Evolutionary conservation across 768 basidiomycete genomes (phyloP), one percentile per base, ranked within the genome.

Genomic region (Sarcodon sp.): DNA sequence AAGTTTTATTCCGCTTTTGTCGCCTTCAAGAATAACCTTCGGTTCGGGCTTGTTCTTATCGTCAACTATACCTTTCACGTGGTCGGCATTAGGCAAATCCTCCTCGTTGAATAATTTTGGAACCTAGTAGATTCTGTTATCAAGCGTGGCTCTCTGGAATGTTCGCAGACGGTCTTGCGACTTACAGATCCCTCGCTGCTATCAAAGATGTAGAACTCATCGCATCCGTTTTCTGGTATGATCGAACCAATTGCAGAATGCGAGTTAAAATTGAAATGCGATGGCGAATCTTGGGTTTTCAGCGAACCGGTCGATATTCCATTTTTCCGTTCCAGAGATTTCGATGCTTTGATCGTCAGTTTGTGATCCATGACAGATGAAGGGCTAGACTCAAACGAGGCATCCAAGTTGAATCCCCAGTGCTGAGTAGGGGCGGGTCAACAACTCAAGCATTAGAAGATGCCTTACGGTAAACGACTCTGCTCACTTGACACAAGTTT

Each of bases 351-450:
- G 53, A 74, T 66, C 13, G 57, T 60, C 9, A 74, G 51, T 44
- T 58, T 55, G 53, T 74, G 82, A 35, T 74, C 66, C 55, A 75
- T 70, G 36, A 87, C 70, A 12, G 65, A 59, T 33, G 73, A 70
- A 3, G 62, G 55, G 6, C 64, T 68, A 6, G 63, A 58, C 36
- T 66, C 57, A 37, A 81, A 64, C 55, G 82, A 85, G 1, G 80
- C 83, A 33, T 84, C 80, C 9, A 87, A 72, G 57, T 87, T 87
- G 67, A 86, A 87, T 31, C 84, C 85, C 83, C 83, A 87, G 60
- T 87, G 84, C 82, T 87, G 50, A 44, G 36, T 33, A 36, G 5
- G 33, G 41, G 43, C 18, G 18, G 9, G 6, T 32, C 49, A 35
- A 44, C 32, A 27, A 32, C 39, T 33, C 21, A 38, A 47, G 48